Evolutionary conservation across 495 filamentous ascomycete genomes (phyloP), one percentile per base, ranked within the genome.

Genomic region (Chlorociboria aeruginascens): DNA sequence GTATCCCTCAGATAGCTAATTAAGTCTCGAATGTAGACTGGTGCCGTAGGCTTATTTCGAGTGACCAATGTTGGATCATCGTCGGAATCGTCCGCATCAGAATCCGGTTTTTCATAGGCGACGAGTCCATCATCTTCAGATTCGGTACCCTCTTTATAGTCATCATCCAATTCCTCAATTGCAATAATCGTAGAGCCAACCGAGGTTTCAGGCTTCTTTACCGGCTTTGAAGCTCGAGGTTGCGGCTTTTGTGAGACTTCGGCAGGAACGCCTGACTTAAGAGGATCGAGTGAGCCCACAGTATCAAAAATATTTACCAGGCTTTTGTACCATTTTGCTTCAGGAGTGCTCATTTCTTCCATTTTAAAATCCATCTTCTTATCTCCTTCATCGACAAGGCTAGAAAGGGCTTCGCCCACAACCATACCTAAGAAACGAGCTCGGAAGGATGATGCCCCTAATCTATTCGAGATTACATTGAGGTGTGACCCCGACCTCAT

Each of bases 21-120:
- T 34, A 99, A 70, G 54, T 96, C 86, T 40, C 88, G 81, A 54
- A 96, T 85, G 51, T 98, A 98, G 3, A 96, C 88, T 25, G 89
- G 93, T 9, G 89, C 77, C 37, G 76, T 82, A 34, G 85, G 83
- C 53, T 89, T 95, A 60, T 86, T 77, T 33, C 89, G 76, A 43
- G 81, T 78, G 35, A 97, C 70, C 32, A 93, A 65, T 0, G 87
- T 94, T 11, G 93, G 80, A 59, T 99, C 93, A 25, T 95, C 90
- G 46, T 94, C 88, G 0, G 83, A 85, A 62, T 97, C 93, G 48
- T 88, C 84, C 2, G 76, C 71, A 56, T 99, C 93, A n/a, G 85
- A 89, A 60, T 94, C 92, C 0, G 89, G 89, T 58, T 95, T 95
- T 29, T 75, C 79, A 59, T 96, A 97, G 3, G 86, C 81, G 9